These are phyloP conservation scores for Bathelium albidoporum DNA, from an alignment of 495 filamentous ascomycete genomes.

Conservation along the genomic window DNA sequence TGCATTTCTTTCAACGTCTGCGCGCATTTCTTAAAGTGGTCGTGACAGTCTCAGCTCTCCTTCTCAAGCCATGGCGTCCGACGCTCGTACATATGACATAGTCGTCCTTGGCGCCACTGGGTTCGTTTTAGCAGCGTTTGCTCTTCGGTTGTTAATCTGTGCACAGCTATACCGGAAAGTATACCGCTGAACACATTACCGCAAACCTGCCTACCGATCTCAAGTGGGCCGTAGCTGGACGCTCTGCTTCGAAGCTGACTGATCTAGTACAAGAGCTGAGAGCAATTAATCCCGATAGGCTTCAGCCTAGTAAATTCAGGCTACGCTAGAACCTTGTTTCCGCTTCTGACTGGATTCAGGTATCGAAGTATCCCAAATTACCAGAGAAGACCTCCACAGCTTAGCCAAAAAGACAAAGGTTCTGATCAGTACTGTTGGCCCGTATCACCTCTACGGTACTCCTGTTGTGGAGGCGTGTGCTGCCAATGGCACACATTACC, in stretches of 20 bases:
- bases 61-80: constrained; percentile 24
- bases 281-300: constrained; percentile 56
- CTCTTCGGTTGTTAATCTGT: not conserved
- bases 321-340: not conserved
- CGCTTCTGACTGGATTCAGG: constrained; percentile 29
- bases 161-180: constrained; percentile 61
- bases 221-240: constrained; percentile 85
- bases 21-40: not conserved
- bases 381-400: constrained; percentile 47
- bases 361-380: constrained; percentile 56
- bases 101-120: constrained; percentile 77
- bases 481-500: constrained; percentile 76
- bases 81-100: constrained; percentile 62
- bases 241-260: constrained; percentile 63
- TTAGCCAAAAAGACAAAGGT: constrained; percentile 67
- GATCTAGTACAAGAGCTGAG: constrained; percentile 55
- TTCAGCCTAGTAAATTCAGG: constrained; percentile 46
- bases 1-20: not conserved
- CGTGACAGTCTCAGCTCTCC: not conserved
- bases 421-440: constrained; percentile 77
- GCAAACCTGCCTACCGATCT: constrained; percentile 63
- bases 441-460: constrained; percentile 69
- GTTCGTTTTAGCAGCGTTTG: not conserved
- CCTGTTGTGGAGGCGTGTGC: constrained; percentile 83
- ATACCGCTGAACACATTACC: constrained; percentile 67